These are phyloP conservation scores for Scedosporium apiospermum DNA, from an alignment of 2,329 filamentous ascomycete genomes.

Conservation along the genomic window DNA sequence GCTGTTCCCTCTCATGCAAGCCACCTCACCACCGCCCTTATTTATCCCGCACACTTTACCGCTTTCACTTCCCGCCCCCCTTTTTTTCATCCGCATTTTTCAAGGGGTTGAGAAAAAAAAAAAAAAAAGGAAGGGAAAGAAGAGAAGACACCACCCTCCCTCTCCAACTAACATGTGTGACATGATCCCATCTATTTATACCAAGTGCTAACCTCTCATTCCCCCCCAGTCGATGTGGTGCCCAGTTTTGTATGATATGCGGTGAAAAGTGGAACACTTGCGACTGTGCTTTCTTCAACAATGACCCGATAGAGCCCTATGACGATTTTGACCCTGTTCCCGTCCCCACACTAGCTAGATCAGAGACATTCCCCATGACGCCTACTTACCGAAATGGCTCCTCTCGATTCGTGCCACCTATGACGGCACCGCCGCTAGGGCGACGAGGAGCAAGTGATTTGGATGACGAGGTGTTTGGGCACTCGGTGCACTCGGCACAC, in stretches of 20 bases:
- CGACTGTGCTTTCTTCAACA: slow-evolving; percentile 72
- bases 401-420: not conserved
- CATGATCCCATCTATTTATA: not conserved
- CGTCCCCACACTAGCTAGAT: slow-evolving; percentile 1
- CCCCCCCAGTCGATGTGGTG: slow-evolving; percentile 55
- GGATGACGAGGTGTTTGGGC: not conserved
- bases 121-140: too few species aligned
- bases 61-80: not conserved
- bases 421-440: not conserved
- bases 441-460: not conserved
- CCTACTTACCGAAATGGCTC: not conserved
- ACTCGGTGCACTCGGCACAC: not conserved
- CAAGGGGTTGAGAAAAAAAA: not conserved
- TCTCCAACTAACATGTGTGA: not conserved
- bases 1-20: not conserved
- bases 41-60: not conserved
- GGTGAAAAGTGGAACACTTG: slow-evolving; percentile 75
- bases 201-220: slow-evolving; percentile 13
- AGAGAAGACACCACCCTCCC: too few species aligned
- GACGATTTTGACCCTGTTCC: not conserved
- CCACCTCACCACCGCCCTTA: not conserved
- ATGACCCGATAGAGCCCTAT: slow-evolving; percentile 26
- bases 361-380: slow-evolving; percentile 5
- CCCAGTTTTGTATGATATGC: slow-evolving; percentile 83
- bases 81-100: not conserved